Evolutionary conservation across 2,329 filamentous ascomycete species (phyloP).

Genomic region (Aspergillus sp.): DNA sequence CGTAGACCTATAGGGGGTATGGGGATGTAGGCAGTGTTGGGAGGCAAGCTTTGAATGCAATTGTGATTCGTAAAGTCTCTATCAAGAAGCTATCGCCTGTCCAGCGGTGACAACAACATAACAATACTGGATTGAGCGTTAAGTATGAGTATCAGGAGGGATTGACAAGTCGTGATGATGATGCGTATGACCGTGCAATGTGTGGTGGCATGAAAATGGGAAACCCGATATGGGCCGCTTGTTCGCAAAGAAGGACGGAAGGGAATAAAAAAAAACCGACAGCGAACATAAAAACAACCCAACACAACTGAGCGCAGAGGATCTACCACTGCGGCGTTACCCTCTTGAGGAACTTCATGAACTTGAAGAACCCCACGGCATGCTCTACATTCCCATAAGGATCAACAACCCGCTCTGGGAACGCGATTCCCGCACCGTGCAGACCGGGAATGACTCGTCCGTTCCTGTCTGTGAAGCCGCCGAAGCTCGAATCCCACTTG

Average conservation of each 20-base stretch:
- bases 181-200: not conserved
- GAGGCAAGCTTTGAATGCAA: too few relatives aligned
- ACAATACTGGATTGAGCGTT: not conserved
- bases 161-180: not conserved
- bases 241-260: not conserved
- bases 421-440: constrained; percentile 67
- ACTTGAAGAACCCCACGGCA: constrained; percentile 68
- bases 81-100: not conserved
- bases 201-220: not conserved
- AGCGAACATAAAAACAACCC: not conserved
- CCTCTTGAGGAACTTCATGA: constrained; percentile 65
- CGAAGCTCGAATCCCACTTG: constrained; percentile 41
- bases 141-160: not conserved
- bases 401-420: constrained; percentile 64
- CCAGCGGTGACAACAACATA: constrained; percentile 1
- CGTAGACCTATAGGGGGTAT: not conserved
- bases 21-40: not conserved
- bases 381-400: constrained; percentile 65
- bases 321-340: constrained; percentile 55
- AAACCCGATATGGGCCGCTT: not conserved
- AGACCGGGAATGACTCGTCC: constrained; percentile 55
- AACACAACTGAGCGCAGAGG: not conserved
- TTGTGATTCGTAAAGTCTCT: not conserved
- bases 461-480: constrained; percentile 53
- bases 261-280: not conserved